Evolutionary conservation across 2,329 filamentous ascomycete species (phyloP).

Genomic region (Beauveria asiatica): DNA sequence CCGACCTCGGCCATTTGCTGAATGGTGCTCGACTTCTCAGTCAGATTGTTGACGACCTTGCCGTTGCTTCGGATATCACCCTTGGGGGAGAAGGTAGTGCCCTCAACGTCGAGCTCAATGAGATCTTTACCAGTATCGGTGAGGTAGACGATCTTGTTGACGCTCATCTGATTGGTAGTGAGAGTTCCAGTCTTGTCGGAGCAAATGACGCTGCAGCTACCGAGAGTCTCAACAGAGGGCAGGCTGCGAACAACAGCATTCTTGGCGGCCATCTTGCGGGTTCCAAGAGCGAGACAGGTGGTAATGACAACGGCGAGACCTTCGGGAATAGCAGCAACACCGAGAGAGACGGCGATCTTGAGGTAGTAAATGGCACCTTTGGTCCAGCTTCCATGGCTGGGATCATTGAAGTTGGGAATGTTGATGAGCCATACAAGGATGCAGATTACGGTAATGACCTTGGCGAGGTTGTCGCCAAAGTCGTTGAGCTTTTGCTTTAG

Average conservation of each 20-base stretch:
- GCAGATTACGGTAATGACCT: conserved; percentile 97
- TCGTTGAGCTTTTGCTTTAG: conserved; percentile 98
- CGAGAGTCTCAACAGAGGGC: conserved; percentile 93
- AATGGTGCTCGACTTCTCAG: conserved; percentile 65
- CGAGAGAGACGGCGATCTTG: conserved; percentile 97
- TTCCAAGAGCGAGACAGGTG: conserved; percentile 93
- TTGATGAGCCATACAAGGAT: conserved; percentile 97
- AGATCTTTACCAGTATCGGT: conserved; percentile 63
- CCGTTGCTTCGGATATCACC: conserved; percentile 65
- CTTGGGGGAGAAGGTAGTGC: conserved; percentile 82
- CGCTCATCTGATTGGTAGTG: conserved; percentile 99
- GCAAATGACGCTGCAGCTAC: conserved; percentile 98
- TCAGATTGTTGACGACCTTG: conserved; percentile 58
- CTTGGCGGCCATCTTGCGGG: conserved; percentile 97
- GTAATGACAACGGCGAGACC: conserved; percentile 97
- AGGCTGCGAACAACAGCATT: conserved; percentile 95
- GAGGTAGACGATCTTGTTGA: conserved; percentile 83
- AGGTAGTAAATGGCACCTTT: conserved; percentile 99
- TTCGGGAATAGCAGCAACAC: conserved; percentile 95
- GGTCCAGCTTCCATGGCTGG: conserved; percentile 83
- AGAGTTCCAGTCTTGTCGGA: conserved; percentile 98
- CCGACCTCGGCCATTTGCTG: conserved; percentile 66
- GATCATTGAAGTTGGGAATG: conserved; percentile 92
- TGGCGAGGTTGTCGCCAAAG: conserved; percentile 91
- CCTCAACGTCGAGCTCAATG: conserved; percentile 82